Percentiles rank a stretch among this genome's conserved stretches.
Conservation (phyloP, 192 early-diverging fungal species). For the Mortierella antarctica region DNA sequence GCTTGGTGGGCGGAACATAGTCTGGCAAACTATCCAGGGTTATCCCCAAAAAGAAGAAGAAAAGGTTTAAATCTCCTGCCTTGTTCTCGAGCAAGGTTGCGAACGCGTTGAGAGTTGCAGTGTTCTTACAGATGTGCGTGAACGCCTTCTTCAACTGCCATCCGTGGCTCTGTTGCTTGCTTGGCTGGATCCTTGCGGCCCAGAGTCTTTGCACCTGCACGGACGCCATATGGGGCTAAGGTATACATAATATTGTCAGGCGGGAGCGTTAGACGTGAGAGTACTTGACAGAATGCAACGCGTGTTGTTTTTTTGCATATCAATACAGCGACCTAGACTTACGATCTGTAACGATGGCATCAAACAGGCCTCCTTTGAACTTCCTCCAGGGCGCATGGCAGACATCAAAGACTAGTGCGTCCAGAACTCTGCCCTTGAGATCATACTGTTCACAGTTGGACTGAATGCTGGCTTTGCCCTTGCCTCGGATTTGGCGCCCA, state of each 20-base stretch:
- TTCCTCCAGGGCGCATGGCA: conserved; percentile 86
- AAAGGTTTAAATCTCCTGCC: neutral
- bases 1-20: conserved; percentile 90
- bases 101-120: too few relatives aligned
- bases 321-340: conserved; percentile 7
- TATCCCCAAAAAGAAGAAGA: neutral
- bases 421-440: conserved; percentile 77
- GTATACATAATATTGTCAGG: neutral
- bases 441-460: conserved; percentile 92
- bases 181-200: conserved; percentile 70
- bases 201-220: conserved; percentile 94
- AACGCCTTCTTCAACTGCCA: conserved; percentile 56
- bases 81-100: neutral
- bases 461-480: conserved; percentile 66
- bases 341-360: conserved; percentile 93
- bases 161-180: conserved; percentile 50
- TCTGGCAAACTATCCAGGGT: conserved; percentile 57
- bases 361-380: conserved; percentile 66
- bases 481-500: conserved; percentile 96
- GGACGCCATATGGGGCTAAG: conserved; percentile 93
- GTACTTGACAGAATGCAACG: neutral
- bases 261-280: too few relatives aligned
- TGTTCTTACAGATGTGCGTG: conserved; percentile 56
- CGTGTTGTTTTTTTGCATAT: neutral
- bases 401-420: conserved; percentile 86